Percentiles rank a stretch among this genome's conserved stretches.
These are phyloP conservation scores for Penicillium sp. DNA, from an alignment of 2,329 filamentous ascomycete genomes.

Conservation along the genomic window DNA sequence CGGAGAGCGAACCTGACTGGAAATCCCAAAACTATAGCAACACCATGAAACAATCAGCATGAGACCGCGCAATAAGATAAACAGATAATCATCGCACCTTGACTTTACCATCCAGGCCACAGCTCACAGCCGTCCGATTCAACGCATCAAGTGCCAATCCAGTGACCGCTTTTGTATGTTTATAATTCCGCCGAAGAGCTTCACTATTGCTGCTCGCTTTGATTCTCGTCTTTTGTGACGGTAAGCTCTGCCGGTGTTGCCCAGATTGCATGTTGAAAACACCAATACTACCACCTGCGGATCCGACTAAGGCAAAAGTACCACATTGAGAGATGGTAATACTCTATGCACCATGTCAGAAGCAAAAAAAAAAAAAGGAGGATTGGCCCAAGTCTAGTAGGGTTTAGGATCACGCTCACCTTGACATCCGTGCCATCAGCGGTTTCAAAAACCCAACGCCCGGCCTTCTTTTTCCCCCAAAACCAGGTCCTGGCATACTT, in stretches of 20 bases:
- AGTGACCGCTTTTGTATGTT: constrained; percentile 79
- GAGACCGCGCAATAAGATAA: neutral
- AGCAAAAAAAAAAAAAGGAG: neutral
- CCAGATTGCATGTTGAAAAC: constrained; percentile 98
- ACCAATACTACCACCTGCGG: constrained; percentile 79
- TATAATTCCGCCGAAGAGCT: constrained; percentile 58
- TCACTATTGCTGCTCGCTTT: constrained; percentile 36
- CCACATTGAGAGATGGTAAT: constrained; percentile 91
- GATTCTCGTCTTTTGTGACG: constrained; percentile 63
- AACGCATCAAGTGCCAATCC: constrained; percentile 88
- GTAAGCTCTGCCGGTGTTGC: constrained; percentile 83
- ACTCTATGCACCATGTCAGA: constrained; percentile 54
- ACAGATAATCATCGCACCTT: constrained; percentile 57
- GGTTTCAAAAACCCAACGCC: constrained; percentile 89
- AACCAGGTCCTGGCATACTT: constrained; percentile 92
- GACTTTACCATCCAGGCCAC: constrained; percentile 85
- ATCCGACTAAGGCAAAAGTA: constrained; percentile 90
- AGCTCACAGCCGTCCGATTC: constrained; percentile 84
- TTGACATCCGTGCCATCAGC: constrained; percentile 79
- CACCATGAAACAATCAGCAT: neutral
- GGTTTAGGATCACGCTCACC: constrained; percentile 32
- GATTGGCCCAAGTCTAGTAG: neutral
- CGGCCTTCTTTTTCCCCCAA: constrained; percentile 92
- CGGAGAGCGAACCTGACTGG: constrained; percentile 74
- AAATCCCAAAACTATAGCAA: constrained; percentile 83